Conservation (phyloP, 768 basidiomycete species). For the Lyophyllum shimeji region DNA sequence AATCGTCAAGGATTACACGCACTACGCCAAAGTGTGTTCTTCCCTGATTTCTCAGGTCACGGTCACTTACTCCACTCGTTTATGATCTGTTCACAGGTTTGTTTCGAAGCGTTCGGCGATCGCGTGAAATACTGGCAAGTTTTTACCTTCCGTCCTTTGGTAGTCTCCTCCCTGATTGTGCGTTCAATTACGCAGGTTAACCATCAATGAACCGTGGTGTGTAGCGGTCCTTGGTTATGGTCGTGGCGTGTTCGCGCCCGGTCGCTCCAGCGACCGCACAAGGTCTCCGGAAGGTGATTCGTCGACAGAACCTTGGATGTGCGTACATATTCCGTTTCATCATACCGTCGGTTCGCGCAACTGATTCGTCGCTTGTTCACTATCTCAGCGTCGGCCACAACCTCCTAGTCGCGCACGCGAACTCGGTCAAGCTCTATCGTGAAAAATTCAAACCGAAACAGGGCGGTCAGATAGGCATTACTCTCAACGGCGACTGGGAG, state of each 20-base stretch:
- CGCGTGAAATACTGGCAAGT: conserved; percentile 71
- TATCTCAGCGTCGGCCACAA: conserved; percentile 59
- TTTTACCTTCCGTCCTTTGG: background rate
- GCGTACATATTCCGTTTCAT: conserved; percentile 23
- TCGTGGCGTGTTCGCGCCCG: conserved; percentile 69
- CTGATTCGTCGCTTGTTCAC: conserved; percentile 7
- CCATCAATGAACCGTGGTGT: conserved; percentile 78
- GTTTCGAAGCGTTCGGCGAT: conserved; percentile 75
- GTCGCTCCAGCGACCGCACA: conserved; percentile 61
- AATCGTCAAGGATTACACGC: conserved; percentile 62
- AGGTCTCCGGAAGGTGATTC: conserved; percentile 63
- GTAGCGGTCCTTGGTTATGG: conserved; percentile 71
- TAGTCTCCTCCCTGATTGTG: conserved; percentile 21
- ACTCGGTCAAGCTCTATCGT: conserved; percentile 65
- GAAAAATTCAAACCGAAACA: conserved; percentile 62
- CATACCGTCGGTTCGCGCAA: background rate
- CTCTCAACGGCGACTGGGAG: conserved; percentile 74
- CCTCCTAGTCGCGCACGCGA: conserved; percentile 68
- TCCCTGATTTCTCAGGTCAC: conserved; percentile 14
- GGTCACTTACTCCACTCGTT: background rate
- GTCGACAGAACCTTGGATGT: conserved; percentile 72
- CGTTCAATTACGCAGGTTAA: conserved; percentile 45
- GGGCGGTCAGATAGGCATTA: conserved; percentile 74
- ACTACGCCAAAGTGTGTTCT: conserved; percentile 52
- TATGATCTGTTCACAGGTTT: conserved; percentile 41